Evolutionary conservation across 2,329 filamentous ascomycete species (phyloP).

Genomic region (Elsinoe necatrix): DNA sequence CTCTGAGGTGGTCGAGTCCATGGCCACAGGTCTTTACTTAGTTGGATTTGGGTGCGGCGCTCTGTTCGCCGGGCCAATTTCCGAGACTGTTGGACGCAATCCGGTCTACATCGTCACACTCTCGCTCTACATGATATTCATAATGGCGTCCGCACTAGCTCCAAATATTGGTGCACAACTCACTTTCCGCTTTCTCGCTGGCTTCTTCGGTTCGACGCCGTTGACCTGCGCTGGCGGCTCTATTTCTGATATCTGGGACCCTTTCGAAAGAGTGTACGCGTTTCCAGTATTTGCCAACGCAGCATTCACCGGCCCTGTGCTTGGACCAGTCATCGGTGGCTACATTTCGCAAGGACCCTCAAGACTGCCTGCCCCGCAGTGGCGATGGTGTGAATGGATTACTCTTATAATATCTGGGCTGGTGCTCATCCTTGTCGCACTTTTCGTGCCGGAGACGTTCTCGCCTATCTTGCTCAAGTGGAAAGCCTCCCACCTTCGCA

Average conservation of each 20-base stretch:
- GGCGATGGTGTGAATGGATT: constrained; percentile 43
- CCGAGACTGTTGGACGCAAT: constrained; percentile 39
- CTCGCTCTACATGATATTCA: constrained; percentile 41
- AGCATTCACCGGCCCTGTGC: constrained; percentile 34
- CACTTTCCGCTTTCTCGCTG: constrained; percentile 43
- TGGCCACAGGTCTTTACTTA: constrained; percentile 39
- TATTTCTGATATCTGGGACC: constrained; percentile 40
- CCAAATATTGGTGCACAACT: constrained; percentile 41
- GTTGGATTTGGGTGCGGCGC: constrained; percentile 40
- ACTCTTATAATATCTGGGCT: constrained; percentile 23
- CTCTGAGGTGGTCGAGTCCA: constrained; percentile 42
- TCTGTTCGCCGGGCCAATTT: constrained; percentile 42
- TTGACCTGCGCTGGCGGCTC: constrained; percentile 40
- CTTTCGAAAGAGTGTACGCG: constrained; percentile 41
- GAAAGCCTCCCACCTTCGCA: constrained; percentile 27
- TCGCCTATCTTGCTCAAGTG: constrained; percentile 31
- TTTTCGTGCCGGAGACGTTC: constrained; percentile 45
- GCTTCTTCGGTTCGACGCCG: constrained; percentile 40
- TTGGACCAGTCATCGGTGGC: constrained; percentile 39
- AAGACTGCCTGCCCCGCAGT: constrained; percentile 27
- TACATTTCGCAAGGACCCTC: constrained; percentile 34
- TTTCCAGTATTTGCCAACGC: constrained; percentile 45
- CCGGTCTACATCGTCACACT: constrained; percentile 42
- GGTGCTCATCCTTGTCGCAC: constrained; percentile 24
- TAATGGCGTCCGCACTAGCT: constrained; percentile 41